Conservation (phyloP, 2,329 filamentous ascomycete genomes). For the Ploettnerulaceae sp. region DNA sequence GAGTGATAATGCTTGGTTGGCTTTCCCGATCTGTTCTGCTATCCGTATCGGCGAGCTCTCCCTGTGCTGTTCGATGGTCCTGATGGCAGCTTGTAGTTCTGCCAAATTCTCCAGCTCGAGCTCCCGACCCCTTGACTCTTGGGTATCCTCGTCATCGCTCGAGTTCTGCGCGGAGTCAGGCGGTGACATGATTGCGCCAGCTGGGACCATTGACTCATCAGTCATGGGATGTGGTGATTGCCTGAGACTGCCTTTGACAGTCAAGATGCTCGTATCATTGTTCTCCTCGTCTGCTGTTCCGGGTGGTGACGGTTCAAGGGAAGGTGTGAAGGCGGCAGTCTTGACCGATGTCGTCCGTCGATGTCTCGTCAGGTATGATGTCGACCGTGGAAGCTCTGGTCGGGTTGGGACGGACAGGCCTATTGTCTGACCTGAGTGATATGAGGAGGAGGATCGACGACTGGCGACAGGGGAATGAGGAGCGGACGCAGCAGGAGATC, state of each 20-base stretch:
- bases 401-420: constrained; percentile 34
- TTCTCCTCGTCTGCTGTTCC: constrained; percentile 29
- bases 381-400: constrained; percentile 56
- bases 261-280: constrained; percentile 29
- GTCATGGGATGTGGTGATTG: constrained; percentile 81
- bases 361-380: constrained; percentile 61
- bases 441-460: constrained; percentile 49
- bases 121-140: constrained; percentile 27
- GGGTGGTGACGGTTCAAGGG: constrained; percentile 29
- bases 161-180: constrained; percentile 79
- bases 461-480: constrained; percentile 52
- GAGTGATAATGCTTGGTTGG: constrained; percentile 29
- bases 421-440: constrained; percentile 39
- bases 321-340: constrained; percentile 28
- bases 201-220: constrained; percentile 67
- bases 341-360: constrained; percentile 51
- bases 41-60: constrained; percentile 48
- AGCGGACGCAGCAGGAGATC: constrained; percentile 56
- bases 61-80: constrained; percentile 66
- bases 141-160: constrained; percentile 73
- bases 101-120: constrained; percentile 34
- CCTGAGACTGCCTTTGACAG: constrained; percentile 57
- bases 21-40: constrained; percentile 25
- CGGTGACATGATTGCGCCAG: constrained; percentile 82
- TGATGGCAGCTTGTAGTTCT: constrained; percentile 78